Base-by-base conservation (phyloP, 768 basidiomycete species). In the Lactifluus echinatus region DNA sequence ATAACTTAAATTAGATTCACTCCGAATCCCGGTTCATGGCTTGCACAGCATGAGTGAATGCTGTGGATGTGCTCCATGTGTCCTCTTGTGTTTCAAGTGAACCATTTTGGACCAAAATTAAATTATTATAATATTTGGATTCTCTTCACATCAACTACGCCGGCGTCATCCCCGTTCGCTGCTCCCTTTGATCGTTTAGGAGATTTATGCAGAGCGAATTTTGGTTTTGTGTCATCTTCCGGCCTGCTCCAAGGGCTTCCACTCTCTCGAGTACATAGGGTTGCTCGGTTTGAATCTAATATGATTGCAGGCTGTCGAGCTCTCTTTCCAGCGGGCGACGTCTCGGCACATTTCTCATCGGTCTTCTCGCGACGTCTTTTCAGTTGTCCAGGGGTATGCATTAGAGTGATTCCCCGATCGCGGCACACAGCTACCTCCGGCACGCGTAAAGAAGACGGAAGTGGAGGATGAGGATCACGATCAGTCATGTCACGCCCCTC, bases 281-380 rank as follows among this genome's bases (percentile, higher is more conserved):
- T 8, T 8, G 33, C 23, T 17, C 21, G 26, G 21, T 53, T n/a
- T 24, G 2, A 23, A 10, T 17, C 14, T 5, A 7, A 6, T 17
- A 14, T 37, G 21, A 14, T n/a, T 7, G 17, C 29, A 7, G 8
- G n/a, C n/a, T 11, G 5, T 15, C 17, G 29, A 14, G 29, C 33
- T 42, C 45, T 47, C 42, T 58, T 58, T 11, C 57, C 37, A 2
- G 24, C 11, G 24, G 57, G 46, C 14, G 43, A 36, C 11, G 3
- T 17, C 24, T 47, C 56, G n/a, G 48, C 29, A 26, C 40, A n/a
- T 10, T 23, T 39, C 23, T 34, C 37, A 17, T 52, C 50, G 21
- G 15, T 17, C 10, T 53, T 40, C 21, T 58, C 24, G 6, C 19
- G 57, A 21, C 19, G 21, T 29, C 57, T 53, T 52, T 58, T 58